phyloP scores from a whole-genome alignment of 106 monocot genomes.

The Dactylorhiza incarnata region DNA sequence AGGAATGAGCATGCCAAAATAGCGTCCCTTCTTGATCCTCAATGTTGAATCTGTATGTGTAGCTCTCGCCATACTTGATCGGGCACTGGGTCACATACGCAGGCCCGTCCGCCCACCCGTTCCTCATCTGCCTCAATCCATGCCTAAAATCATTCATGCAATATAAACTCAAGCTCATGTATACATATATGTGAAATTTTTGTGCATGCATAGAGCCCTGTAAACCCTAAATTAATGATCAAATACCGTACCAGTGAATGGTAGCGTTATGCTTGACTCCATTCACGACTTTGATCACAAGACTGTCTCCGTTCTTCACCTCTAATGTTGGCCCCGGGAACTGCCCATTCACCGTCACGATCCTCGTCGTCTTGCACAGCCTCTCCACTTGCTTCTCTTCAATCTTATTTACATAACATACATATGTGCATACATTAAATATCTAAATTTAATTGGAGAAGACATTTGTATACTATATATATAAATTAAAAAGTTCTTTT shows the following conservation, averaged over 20 bases:
- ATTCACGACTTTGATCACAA: conserved; percentile 55
- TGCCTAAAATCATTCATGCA: conserved; percentile 22
- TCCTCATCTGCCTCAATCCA: conserved; percentile 42
- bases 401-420: conserved; percentile 17
- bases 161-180: too few species aligned
- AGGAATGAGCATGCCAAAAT: conserved; percentile 17
- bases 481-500: too few species aligned
- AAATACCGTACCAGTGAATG: conserved; percentile 47
- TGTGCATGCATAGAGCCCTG: too few species aligned
- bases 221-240: background rate
- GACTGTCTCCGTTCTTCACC: conserved; percentile 48
- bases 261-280: conserved; percentile 49
- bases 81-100: conserved; percentile 18
- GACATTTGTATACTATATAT: too few species aligned
- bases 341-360: conserved; percentile 68
- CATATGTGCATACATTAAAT: too few species aligned
- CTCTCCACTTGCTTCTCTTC: conserved; percentile 64
- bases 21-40: conserved; percentile 13
- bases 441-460: too few species aligned
- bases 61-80: conserved; percentile 5
- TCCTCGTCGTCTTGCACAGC: conserved; percentile 51
- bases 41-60: conserved; percentile 17
- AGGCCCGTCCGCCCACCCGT: conserved; percentile 54
- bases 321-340: conserved; percentile 54
- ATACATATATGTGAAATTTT: too few species aligned